These are phyloP conservation scores for Fusarium sp. DNA, from an alignment of 2,329 filamentous ascomycete genomes.

Conservation along the genomic window DNA sequence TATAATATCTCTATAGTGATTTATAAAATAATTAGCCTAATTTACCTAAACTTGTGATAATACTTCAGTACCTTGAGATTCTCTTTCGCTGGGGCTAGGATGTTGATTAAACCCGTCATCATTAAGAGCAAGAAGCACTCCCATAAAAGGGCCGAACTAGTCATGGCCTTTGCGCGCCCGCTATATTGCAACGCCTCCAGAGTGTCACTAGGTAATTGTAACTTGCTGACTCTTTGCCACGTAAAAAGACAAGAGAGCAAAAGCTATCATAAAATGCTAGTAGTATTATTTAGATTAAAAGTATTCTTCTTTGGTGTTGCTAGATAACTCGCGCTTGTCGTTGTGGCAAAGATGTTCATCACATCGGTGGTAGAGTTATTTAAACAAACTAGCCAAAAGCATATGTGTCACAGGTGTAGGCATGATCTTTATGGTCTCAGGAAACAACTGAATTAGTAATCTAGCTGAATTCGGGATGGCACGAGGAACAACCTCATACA, in stretches of 20 bases:
- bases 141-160: conserved; percentile 25
- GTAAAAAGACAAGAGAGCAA: background rate
- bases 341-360: background rate
- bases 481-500: too few species aligned
- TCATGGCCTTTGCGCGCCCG: conserved; percentile 2
- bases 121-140: background rate
- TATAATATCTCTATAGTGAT: too few species aligned
- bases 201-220: background rate
- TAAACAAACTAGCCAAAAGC: conserved; percentile 5
- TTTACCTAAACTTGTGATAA: too few species aligned
- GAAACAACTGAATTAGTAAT: too few species aligned
- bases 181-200: background rate
- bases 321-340: background rate
- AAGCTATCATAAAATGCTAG: background rate
- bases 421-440: too few species aligned
- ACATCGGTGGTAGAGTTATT: background rate
- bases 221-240: too few species aligned
- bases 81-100: too few species aligned
- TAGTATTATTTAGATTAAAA: background rate
- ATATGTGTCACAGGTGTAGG: too few species aligned
- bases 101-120: too few species aligned
- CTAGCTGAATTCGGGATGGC: too few species aligned
- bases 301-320: background rate
- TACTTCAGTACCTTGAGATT: too few species aligned
- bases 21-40: too few species aligned